Base-by-base conservation (phyloP, 1,139 yeast species). In the Debaryomycetaceae sp. region DNA sequence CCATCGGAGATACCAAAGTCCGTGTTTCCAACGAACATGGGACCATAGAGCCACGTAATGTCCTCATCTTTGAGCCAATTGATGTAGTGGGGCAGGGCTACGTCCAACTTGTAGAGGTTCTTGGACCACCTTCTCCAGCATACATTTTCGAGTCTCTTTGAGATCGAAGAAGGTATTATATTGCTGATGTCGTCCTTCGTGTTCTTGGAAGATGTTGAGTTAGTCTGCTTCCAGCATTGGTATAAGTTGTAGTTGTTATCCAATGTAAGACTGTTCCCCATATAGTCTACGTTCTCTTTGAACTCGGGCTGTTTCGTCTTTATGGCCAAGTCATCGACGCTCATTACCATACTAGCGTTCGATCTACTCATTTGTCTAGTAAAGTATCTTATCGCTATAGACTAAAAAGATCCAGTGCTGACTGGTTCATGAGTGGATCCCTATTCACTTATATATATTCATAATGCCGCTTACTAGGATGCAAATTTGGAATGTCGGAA, bases 21-120 rank as follows among this genome's bases (percentile, higher is more conserved):
- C 5, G 24, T 11, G 9, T 30, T 29, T 8, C 30, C 31, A 5
- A 43, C 51, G 34, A 58, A 60, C 46, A 65, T 65, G 26, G 77
- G 77, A 1, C 76, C 77, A 45, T 65, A 71, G 43, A 72, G 62
- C 76, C 75, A 70, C 11, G 74, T 71, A 37, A 69, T 60, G 45
- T 71, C 77, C 43, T 67, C 65, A 39, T 57, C 59, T 48, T 71
- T 71, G 45, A 67, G 64, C 77, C 77, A 71, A 47, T 71, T 70
- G 33, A 71, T 70, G 18, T 39, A 40, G n/a, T 52, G 50, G 1
- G 77, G 76, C 38, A 61, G 55, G 15, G 61, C 47, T 38, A 65
- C 70, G 14, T 43, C 38, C 30, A 71, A 56, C 3, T 51, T 36
- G 32, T 55, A 42, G 33, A 67, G 51, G 42, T 66, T 67, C 46